These are phyloP conservation scores for Knufia petricola DNA, from an alignment of 2,329 filamentous ascomycete species.

Conservation along the genomic window DNA sequence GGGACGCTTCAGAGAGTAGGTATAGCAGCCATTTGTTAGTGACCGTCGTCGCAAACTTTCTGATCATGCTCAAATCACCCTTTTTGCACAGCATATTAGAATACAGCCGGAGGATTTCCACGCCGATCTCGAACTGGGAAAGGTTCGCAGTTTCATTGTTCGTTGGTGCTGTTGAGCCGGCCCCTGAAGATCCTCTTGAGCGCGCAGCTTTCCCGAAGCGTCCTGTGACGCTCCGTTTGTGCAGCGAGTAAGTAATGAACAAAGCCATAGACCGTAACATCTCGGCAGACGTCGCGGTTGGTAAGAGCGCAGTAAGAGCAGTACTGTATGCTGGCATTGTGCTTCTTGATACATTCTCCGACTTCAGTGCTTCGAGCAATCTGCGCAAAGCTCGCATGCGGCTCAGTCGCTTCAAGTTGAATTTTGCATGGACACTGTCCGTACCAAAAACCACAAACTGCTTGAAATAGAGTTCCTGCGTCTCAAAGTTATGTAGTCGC, in stretches of 20 bases:
- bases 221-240: slow-evolving; percentile 47
- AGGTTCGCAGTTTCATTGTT: slow-evolving; percentile 21
- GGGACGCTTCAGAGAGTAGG: slow-evolving; percentile 75
- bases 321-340: slow-evolving; percentile 66
- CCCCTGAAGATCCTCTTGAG: slow-evolving; percentile 18
- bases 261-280: slow-evolving; percentile 77
- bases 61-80: slow-evolving; percentile 57
- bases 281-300: slow-evolving; percentile 71
- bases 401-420: slow-evolving; percentile 77
- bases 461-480: slow-evolving; percentile 82
- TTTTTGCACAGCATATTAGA: slow-evolving; percentile 67
- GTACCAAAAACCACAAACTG: slow-evolving; percentile 83
- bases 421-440: slow-evolving; percentile 84
- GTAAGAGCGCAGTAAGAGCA: slow-evolving; percentile 70
- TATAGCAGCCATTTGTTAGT: slow-evolving; percentile 97
- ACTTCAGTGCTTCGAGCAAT: slow-evolving; percentile 80
- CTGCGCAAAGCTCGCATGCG: slow-evolving; percentile 90
- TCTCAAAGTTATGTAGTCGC: slow-evolving; percentile 65
- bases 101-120: slow-evolving; percentile 67
- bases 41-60: slow-evolving; percentile 85
- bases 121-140: slow-evolving; percentile 61
- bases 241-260: slow-evolving; percentile 87
- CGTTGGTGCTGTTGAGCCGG: slow-evolving; percentile 25
- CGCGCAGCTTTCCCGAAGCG: slow-evolving; percentile 35
- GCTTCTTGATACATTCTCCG: slow-evolving; percentile 63